Percentiles rank a stretch among this genome's conserved stretches.
Evolutionary conservation across 75 land plant genomes (phyloP).

Genomic region (Cunninghamia lanceolata): DNA sequence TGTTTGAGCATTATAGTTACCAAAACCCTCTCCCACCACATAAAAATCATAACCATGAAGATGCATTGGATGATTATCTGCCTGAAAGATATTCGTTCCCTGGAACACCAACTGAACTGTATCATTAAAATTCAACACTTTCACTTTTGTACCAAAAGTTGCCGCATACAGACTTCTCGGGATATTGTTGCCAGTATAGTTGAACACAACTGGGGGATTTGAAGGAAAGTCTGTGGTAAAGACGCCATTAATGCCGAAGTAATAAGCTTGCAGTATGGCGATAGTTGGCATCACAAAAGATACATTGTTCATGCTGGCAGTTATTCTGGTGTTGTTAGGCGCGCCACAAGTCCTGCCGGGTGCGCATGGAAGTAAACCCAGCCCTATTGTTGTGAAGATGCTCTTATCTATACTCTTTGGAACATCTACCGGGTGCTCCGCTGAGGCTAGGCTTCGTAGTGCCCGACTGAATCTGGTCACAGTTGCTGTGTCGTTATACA

Average conservation of each 20-base stretch:
- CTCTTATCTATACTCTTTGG: background rate
- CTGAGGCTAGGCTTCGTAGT: background rate
- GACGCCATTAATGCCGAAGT: slow-evolving; percentile 13
- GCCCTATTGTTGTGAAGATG: background rate
- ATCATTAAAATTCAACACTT: background rate
- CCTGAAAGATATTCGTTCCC: slow-evolving; percentile 12
- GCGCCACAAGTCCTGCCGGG: background rate
- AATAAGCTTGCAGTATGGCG: slow-evolving; percentile 17
- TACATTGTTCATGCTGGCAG: slow-evolving; percentile 2
- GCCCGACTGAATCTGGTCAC: background rate
- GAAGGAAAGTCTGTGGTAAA: slow-evolving; percentile 16
- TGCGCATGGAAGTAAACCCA: background rate
- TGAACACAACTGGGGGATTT: background rate
- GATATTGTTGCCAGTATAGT: slow-evolving; percentile 9
- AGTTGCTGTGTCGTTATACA: slow-evolving; percentile 4
- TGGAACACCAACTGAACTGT: slow-evolving; percentile 20
- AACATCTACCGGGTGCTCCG: background rate
- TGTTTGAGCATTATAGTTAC: slow-evolving; percentile 27
- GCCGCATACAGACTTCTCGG: background rate
- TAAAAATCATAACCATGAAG: slow-evolving; percentile 40
- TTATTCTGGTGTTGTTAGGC: background rate
- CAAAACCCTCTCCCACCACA: slow-evolving; percentile 30
- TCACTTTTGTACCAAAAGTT: slow-evolving; percentile 6
- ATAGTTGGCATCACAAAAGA: background rate
- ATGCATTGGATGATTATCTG: slow-evolving; percentile 38